Percentiles rank a stretch among this genome's conserved stretches.
Conservation (phyloP, 352 stramenopile genomes). For the Globisporangium acanthophoron region DNA sequence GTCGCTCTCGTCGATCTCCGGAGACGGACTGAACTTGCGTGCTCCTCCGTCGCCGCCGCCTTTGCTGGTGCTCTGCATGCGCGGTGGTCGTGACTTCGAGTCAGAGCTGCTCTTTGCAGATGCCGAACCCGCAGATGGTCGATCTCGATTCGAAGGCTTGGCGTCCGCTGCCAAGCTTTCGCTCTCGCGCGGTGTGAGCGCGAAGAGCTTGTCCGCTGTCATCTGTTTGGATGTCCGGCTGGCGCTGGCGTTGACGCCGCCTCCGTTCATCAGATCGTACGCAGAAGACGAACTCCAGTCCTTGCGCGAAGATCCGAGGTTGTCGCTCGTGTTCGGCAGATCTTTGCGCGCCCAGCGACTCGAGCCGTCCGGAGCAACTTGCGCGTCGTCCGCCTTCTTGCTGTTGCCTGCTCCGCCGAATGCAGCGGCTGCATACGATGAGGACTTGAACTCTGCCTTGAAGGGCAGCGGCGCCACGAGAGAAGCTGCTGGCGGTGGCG, state of each 20-base stretch:
- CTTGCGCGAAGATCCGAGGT: conserved; percentile 11
- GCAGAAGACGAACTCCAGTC: conserved; percentile 1
- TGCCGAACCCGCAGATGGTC: not conserved
- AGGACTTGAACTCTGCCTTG: conserved; percentile 29
- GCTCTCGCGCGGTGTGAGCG: conserved; percentile 8
- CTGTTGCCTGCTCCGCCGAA: not conserved
- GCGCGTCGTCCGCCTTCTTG: conserved; percentile 7
- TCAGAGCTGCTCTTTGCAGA: not conserved
- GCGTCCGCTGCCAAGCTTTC: conserved; percentile 16
- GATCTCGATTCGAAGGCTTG: conserved; percentile 11
- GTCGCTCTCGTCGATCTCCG: conserved; percentile 26
- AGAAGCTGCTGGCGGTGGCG: not conserved
- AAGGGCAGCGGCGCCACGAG: conserved; percentile 5
- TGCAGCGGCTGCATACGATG: conserved; percentile 1
- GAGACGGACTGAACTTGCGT: conserved; percentile 27
- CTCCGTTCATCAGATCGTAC: conserved; percentile 2
- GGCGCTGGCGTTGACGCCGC: not conserved
- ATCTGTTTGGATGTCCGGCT: conserved; percentile 5
- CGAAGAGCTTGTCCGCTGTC: conserved; percentile 8
- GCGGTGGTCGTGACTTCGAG: not conserved
- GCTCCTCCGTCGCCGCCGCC: conserved; percentile 3
- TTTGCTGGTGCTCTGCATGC: not conserved
- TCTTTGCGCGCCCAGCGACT: conserved; percentile 14
- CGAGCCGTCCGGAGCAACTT: not conserved
- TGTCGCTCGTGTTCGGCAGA: not conserved